phyloP scores from a whole-genome alignment of 1,284 basidiomycete genomes.

The Malassezia nana region DNA sequence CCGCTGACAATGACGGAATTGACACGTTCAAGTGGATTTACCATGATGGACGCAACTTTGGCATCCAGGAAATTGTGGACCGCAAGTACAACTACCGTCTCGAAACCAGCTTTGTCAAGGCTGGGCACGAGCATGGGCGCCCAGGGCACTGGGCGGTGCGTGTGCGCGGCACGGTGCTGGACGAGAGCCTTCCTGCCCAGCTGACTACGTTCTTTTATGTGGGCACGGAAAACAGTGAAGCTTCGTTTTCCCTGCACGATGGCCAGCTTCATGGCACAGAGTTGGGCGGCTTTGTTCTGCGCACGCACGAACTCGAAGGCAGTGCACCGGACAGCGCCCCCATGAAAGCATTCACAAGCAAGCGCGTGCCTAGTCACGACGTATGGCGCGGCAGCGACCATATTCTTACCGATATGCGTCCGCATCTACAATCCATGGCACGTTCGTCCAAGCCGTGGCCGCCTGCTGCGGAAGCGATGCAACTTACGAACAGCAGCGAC shows the following conservation, averaged over 20 bases:
- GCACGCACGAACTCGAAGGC: constrained; percentile 58
- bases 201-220: constrained; percentile 71
- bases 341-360: constrained; percentile 51
- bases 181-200: constrained; percentile 54
- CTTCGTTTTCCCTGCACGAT: constrained; percentile 58
- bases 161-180: constrained; percentile 69
- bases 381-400: constrained; percentile 79
- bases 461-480: constrained; percentile 67
- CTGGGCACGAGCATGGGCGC: constrained; percentile 50
- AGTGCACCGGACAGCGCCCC: background rate
- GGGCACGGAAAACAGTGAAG: constrained; percentile 61
- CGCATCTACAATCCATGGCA: constrained; percentile 55
- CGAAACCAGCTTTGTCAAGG: constrained; percentile 72
- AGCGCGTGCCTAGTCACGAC: constrained; percentile 57
- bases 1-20: constrained; percentile 73
- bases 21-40: constrained; percentile 74
- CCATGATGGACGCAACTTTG: constrained; percentile 74
- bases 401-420: constrained; percentile 59
- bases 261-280: constrained; percentile 56
- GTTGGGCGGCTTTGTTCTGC: constrained; percentile 69
- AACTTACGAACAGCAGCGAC: constrained; percentile 64
- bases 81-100: constrained; percentile 70
- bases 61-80: constrained; percentile 73
- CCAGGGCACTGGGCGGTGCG: constrained; percentile 74
- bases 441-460: constrained; percentile 50